Evolutionary conservation across 805 yeast genomes (phyloP).

Genomic region (Spathaspora boniae): DNA sequence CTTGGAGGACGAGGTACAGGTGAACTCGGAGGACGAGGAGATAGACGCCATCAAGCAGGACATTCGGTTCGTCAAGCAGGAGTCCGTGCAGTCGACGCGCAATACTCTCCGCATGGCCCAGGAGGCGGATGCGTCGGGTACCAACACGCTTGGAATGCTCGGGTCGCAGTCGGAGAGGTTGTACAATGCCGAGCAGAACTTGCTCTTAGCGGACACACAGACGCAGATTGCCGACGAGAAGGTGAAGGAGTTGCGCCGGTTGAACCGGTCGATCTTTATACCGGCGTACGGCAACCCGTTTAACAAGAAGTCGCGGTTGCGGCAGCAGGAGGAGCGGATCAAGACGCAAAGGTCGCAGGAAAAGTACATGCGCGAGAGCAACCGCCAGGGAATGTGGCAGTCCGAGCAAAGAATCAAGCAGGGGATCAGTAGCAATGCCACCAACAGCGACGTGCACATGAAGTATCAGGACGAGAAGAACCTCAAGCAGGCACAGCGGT

Average conservation of each 20-base stretch:
- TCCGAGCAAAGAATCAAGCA: slow-evolving; percentile 67
- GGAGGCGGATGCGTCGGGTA: slow-evolving; percentile 44
- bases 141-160: slow-evolving; percentile 82
- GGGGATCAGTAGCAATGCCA: slow-evolving; percentile 48
- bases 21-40: slow-evolving; percentile 75
- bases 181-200: slow-evolving; percentile 72
- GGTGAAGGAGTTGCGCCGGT: slow-evolving; percentile 71
- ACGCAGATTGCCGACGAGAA: slow-evolving; percentile 78
- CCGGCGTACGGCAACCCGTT: slow-evolving; percentile 81
- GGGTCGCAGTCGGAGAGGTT: slow-evolving; percentile 92
- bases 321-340: slow-evolving; percentile 68
- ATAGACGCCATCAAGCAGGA: slow-evolving; percentile 83
- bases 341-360: slow-evolving; percentile 60
- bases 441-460: slow-evolving; percentile 32
- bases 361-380: slow-evolving; percentile 58
- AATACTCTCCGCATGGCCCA: slow-evolving; percentile 64
- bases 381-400: slow-evolving; percentile 54
- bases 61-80: slow-evolving; percentile 79
- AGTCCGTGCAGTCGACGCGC: slow-evolving; percentile 79
- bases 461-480: slow-evolving; percentile 52
- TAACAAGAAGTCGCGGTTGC: slow-evolving; percentile 71
- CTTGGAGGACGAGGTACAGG: slow-evolving; percentile 37
- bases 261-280: slow-evolving; percentile 77
- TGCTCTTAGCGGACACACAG: slow-evolving; percentile 77
- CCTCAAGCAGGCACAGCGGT: slow-evolving; percentile 59